These are phyloP conservation scores for Trichophyton equinum DNA, from an alignment of 2,329 filamentous ascomycete genomes.

Conservation along the genomic window DNA sequence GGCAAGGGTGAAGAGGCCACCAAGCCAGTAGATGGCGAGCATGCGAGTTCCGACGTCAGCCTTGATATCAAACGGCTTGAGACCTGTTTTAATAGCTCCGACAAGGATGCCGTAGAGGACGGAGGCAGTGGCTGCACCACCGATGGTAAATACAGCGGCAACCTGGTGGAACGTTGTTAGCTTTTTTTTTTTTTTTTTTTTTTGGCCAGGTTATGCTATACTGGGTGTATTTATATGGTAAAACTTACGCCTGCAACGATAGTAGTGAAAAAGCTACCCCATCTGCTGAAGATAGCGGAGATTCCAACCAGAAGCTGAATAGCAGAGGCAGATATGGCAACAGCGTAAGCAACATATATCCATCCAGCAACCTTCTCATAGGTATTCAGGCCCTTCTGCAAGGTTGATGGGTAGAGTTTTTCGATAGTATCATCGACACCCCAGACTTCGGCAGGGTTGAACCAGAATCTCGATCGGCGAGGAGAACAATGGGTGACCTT, in stretches of 20 bases:
- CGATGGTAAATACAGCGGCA: constrained; percentile 46
- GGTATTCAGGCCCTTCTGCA: constrained; percentile 54
- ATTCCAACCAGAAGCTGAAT: constrained; percentile 66
- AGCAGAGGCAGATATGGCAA: constrained; percentile 57
- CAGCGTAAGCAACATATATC: constrained; percentile 70
- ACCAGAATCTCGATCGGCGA: constrained; percentile 63
- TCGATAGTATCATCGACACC: constrained; percentile 46
- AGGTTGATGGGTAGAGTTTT: constrained; percentile 53
- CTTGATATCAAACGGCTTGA: constrained; percentile 59
- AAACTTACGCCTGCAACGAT: constrained; percentile 56
- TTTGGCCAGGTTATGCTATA: neutral
- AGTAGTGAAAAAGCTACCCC: constrained; percentile 70
- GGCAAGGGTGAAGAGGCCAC: constrained; percentile 60
- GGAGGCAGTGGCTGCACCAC: constrained; percentile 60
- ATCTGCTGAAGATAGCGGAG: constrained; percentile 70
- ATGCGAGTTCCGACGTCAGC: constrained; percentile 55
- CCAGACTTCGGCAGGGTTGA: constrained; percentile 56
- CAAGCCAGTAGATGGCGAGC: constrained; percentile 65
- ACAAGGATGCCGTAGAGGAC: constrained; percentile 59
- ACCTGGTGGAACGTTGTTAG: constrained; percentile 24
- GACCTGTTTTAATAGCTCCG: constrained; percentile 52
- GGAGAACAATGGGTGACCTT: constrained; percentile 52
- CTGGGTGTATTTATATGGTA: constrained; percentile 20
- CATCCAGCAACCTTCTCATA: constrained; percentile 66
- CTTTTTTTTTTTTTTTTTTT: constrained; percentile 2